Conservation (phyloP, 805 yeast genomes). For the Zygosaccharomyces rouxii region DNA sequence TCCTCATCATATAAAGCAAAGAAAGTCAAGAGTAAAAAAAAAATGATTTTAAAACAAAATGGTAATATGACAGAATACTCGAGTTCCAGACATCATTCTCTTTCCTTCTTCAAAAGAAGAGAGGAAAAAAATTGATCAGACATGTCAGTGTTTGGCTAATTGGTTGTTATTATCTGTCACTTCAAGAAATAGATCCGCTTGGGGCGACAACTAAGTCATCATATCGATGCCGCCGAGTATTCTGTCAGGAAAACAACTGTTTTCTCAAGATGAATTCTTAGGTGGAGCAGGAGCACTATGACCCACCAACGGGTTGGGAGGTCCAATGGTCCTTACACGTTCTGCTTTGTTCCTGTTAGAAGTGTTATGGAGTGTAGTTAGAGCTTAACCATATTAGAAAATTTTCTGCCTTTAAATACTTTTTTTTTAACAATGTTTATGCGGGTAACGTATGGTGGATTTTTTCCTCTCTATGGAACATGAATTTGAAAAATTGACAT, state of each 20-base stretch:
- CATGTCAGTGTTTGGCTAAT: constrained; percentile 40
- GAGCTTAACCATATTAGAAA: background rate
- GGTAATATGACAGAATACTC: background rate
- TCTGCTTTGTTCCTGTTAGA: background rate
- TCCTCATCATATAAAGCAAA: constrained; percentile 11
- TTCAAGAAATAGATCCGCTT: constrained; percentile 34
- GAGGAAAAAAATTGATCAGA: constrained; percentile 27
- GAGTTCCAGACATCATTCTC: background rate
- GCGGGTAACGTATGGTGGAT: background rate
- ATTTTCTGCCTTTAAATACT: constrained; percentile 4
- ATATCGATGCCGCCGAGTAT: constrained; percentile 7
- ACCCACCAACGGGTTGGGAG: too few relatives aligned
- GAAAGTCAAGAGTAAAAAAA: constrained; percentile 2
- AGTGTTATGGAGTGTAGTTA: background rate
- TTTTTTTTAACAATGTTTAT: background rate
- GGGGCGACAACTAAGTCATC: constrained; percentile 42
- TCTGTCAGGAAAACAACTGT: constrained; percentile 6
- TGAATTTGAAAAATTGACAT: background rate
- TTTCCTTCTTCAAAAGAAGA: background rate
- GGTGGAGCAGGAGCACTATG: background rate
- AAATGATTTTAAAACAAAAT: background rate
- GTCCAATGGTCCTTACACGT: background rate
- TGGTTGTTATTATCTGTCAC: constrained; percentile 29
- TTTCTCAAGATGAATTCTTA: constrained; percentile 7
- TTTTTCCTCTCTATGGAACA: background rate